Conservation (phyloP, 306 rosid genomes). For the Psophocarpus tetragonolobus region DNA sequence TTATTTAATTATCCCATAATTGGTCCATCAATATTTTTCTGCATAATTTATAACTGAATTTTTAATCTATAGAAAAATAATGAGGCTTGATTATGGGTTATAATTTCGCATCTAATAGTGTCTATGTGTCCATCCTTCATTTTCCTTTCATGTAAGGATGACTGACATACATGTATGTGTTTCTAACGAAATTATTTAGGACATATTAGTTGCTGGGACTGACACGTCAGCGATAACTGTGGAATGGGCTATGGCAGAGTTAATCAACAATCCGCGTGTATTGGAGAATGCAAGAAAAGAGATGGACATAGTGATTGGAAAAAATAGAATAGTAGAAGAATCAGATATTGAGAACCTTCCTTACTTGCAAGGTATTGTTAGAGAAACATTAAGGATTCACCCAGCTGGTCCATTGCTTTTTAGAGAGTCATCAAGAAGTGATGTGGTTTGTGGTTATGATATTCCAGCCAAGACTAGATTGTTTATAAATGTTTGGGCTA, state of each 20-base stretch:
- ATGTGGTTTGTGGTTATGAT: slow-evolving; percentile 42
- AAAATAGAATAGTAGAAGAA: slow-evolving; percentile 49
- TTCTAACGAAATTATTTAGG: slow-evolving; percentile 29
- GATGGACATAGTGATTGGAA: slow-evolving; percentile 50
- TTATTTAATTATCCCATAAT: too few species aligned
- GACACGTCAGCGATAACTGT: slow-evolving; percentile 53
- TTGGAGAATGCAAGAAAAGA: slow-evolving; percentile 58
- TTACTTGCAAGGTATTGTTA: slow-evolving; percentile 57
- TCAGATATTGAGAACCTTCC: slow-evolving; percentile 62
- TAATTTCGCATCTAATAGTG: too few species aligned
- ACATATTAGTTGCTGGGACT: slow-evolving; percentile 62
- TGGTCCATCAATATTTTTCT: too few species aligned
- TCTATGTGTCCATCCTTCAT: not conserved
- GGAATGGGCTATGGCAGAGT: slow-evolving; percentile 77
- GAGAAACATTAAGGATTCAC: slow-evolving; percentile 65
- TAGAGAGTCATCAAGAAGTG: slow-evolving; percentile 45
- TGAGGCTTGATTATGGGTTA: too few species aligned
- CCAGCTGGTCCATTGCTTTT: slow-evolving; percentile 50
- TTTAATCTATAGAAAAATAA: too few species aligned
- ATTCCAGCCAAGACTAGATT: slow-evolving; percentile 53
- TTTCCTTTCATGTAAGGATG: not conserved
- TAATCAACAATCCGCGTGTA: slow-evolving; percentile 54
- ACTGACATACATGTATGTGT: not conserved
- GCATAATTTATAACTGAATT: too few species aligned
- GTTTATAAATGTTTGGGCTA: slow-evolving; percentile 62